These are phyloP conservation scores for Ricinus communis DNA, from an alignment of 345 rosid species.

Conservation along the genomic window DNA sequence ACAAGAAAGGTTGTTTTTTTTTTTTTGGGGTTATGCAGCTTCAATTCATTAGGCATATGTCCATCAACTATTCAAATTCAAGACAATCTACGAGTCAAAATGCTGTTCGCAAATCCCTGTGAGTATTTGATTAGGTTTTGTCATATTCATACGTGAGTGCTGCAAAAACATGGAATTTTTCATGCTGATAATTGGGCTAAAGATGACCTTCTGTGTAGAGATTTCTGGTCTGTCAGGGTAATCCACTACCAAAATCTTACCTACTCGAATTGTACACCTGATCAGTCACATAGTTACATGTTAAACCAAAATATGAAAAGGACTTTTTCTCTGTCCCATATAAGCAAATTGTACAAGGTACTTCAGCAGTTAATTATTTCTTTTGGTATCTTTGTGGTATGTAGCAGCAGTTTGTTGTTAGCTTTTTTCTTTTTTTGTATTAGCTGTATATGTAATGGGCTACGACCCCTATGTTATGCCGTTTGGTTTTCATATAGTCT, in stretches of 20 bases:
- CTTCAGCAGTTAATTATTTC: not conserved
- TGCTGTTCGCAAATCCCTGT: conserved; percentile 1
- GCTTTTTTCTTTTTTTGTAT: no score
- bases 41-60: conserved; percentile 18
- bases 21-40: conserved; percentile 10
- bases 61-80: conserved; percentile 13
- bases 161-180: not conserved
- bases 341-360: not conserved
- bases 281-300: not conserved
- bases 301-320: no score
- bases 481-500: no score
- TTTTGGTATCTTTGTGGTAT: no score
- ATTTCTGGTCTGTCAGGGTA: not conserved
- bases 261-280: not conserved
- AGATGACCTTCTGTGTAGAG: not conserved
- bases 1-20: not conserved
- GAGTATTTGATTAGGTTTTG: not conserved
- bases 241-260: not conserved
- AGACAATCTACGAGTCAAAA: not conserved
- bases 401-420: no score
- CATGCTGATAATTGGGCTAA: not conserved
- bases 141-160: not conserved
- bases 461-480: no score
- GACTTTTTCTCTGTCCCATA: no score
- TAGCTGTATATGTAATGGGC: no score